A percentile compares a stretch with the other conserved stretches of the same genome.
Evolutionary conservation across 2,329 filamentous ascomycete species (phyloP).

Genomic region (Botrytis paeoniae): DNA sequence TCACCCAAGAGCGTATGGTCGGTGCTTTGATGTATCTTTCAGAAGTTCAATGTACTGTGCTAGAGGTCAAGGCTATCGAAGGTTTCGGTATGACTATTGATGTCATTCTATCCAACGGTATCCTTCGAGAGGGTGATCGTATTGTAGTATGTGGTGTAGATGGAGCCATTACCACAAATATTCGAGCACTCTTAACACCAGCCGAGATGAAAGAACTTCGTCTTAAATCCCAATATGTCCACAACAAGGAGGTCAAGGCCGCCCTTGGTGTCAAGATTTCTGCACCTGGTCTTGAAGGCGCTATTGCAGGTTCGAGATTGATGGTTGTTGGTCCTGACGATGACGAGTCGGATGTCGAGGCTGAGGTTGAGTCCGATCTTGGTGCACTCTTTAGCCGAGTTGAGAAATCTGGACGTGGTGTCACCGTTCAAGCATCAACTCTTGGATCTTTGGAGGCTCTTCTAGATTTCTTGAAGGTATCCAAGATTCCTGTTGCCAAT

Average conservation of each 20-base stretch:
- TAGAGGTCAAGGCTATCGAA: conserved; percentile 98
- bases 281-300: conserved; percentile 89
- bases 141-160: conserved; percentile 97
- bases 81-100: conserved; percentile 99
- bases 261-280: conserved; percentile 98
- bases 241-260: conserved; percentile 99
- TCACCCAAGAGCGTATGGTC: conserved; percentile 97
- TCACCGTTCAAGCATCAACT: conserved; percentile 95
- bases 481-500: conserved; percentile 96
- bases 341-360: conserved; percentile 93
- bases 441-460: conserved; percentile 94
- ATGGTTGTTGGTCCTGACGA: conserved; percentile 93
- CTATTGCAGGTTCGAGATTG: conserved; percentile 92
- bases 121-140: conserved; percentile 88
- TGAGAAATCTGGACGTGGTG: conserved; percentile 87
- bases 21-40: conserved; percentile 97
- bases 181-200: conserved; percentile 89
- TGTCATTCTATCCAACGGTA: conserved; percentile 93
- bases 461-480: conserved; percentile 90
- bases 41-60: conserved; percentile 94
- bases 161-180: conserved; percentile 90
- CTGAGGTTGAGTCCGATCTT: conserved; percentile 94
- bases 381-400: conserved; percentile 88
- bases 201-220: conserved; percentile 91
- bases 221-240: conserved; percentile 93